Evolutionary conservation across 208 protist genomes (phyloP).

Genomic region (Jaenimonas drosophilae): DNA sequence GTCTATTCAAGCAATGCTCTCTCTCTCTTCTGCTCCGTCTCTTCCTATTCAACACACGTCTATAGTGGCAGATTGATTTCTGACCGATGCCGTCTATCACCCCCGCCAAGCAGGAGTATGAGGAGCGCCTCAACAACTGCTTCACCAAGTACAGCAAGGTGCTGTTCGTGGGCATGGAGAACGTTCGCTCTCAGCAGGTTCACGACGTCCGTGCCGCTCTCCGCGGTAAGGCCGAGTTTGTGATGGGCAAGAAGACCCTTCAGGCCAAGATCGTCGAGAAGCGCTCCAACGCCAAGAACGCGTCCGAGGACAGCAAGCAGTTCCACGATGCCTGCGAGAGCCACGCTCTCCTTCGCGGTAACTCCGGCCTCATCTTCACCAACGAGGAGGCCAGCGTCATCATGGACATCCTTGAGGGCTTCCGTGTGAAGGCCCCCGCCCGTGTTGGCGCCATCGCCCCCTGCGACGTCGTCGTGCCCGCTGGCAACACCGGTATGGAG

Average conservation of each 20-base stretch:
- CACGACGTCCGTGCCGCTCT: constrained; percentile 93
- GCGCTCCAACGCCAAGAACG: constrained; percentile 33
- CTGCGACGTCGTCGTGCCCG: constrained; percentile 93
- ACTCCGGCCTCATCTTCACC: constrained; percentile 98
- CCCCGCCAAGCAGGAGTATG: constrained; percentile 77
- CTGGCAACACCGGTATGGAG: constrained; percentile 96
- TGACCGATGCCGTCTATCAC: constrained; percentile 47
- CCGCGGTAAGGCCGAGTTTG: constrained; percentile 91
- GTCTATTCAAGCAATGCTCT: too few species aligned
- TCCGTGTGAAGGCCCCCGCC: constrained; percentile 94
- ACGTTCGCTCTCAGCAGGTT: constrained; percentile 97
- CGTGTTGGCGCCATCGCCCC: constrained; percentile 96
- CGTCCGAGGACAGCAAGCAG: constrained; percentile 35
- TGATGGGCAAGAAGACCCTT: constrained; percentile 99
- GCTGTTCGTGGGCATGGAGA: constrained; percentile 95
- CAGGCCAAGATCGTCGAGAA: constrained; percentile 93
- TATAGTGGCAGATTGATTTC: constrained; percentile 4
- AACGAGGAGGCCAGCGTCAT: constrained; percentile 91
- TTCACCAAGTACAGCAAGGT: constrained; percentile 94
- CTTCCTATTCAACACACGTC: constrained; percentile 3
- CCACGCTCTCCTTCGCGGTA: constrained; percentile 80
- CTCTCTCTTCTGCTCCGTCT: neutral
- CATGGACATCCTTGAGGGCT: constrained; percentile 60
- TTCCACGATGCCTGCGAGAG: constrained; percentile 51
- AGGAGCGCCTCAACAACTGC: constrained; percentile 84